Base-by-base conservation (phyloP, 495 filamentous ascomycete species). In the Tuber brumale region DNA sequence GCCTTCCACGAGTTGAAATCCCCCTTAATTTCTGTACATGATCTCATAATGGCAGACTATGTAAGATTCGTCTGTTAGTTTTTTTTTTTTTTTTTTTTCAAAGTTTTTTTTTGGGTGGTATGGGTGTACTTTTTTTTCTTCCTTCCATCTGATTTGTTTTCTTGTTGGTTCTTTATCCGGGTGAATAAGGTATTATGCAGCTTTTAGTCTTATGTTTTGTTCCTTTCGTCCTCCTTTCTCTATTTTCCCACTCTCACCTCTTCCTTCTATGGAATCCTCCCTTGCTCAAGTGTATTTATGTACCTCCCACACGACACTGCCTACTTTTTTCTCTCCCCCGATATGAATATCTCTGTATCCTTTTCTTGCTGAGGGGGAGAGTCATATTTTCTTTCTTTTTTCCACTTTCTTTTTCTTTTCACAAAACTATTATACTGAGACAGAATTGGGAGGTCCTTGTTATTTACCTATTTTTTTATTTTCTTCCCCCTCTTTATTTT, bases 31-130 rank as follows among this genome's bases (percentile, higher is more conserved):
- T 35, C 57, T 66, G 44, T 72, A 72, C 37, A 21, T 39, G 70
- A 42, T 61, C 45, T 72, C 23, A 44, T 31, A 10, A 42, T 9
- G 66, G 72, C 31, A 46, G 46, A 70, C 31, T 46, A 46, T 45
- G 66, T n/a, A 46, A 46, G 19, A 42, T n/a, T 70, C 42, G 42
- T 71, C 73, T 80, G 73, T 75, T 75, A 46, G 51, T 73, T 46
- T 41, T 57, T 41, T 72, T n/a, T 19, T 44, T 37, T 73, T 70
- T 18, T 48, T 42, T 70, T 70, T 72, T 51, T 0, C 19, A n/a
- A n/a, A n/a, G n/a, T n/a, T 8, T 23, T 51, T 51, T 51, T 42
- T 78, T 70, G 72, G 70, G 79, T 79, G 78, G 79, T 79, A 76
- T 79, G 69, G 75, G 51, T 75, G 70, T 78, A 79, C 75, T 79